Base-by-base conservation (phyloP, 1,139 yeast species). In the Wickerhamiella infanticola region DNA sequence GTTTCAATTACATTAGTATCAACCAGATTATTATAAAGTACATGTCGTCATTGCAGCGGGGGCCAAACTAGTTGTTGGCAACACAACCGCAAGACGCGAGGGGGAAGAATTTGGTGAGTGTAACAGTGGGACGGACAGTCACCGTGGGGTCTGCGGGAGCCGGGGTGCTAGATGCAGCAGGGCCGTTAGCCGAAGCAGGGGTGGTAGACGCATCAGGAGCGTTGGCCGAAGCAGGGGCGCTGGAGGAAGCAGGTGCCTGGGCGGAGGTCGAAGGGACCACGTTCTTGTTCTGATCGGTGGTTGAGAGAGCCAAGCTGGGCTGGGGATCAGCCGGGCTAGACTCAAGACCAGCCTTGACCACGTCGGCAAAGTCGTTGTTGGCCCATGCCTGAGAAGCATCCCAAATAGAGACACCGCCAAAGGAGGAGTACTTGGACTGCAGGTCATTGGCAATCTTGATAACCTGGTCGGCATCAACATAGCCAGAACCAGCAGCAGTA, bases 321-420 rank as follows among this genome's bases (percentile, higher is more conserved):
- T 18, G 18, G 9, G 47, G 39, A 13, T 47, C 45, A 24, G 52
- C 36, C 26, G 49, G 4, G 18, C 51, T 26, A 8, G 51, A 24
- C 42, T 48, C 35, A 25, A 70, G 54, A 42, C 65, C 53, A 35
- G 56, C 53, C 58, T 74, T 72, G 66, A 75, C 64, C 13, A 65
- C 66, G 29, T 58, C 63, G 37, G 67, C 74, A 58, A 63, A 75
- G 46, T 65, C 61, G 18, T 47, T 44, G 59, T 83, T 84, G 24
- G 70, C 59, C 59, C 70, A 74, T 13, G 81, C 86, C 62, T 81
- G 85, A 46, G 93, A 80, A 45, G 94, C 95, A 63, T 86, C 95
- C 96, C 96, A 86, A 51, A 85, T 65, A 67, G 83, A 77, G 55
- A 86, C 73, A 60, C 96, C 96, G 52, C 94, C 95, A 58, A 86